Evolutionary conservation across 352 stramenopile genomes (phyloP), one percentile per base, ranked within the genome.

Genomic region (Globisporangium rhizosaccharum): DNA sequence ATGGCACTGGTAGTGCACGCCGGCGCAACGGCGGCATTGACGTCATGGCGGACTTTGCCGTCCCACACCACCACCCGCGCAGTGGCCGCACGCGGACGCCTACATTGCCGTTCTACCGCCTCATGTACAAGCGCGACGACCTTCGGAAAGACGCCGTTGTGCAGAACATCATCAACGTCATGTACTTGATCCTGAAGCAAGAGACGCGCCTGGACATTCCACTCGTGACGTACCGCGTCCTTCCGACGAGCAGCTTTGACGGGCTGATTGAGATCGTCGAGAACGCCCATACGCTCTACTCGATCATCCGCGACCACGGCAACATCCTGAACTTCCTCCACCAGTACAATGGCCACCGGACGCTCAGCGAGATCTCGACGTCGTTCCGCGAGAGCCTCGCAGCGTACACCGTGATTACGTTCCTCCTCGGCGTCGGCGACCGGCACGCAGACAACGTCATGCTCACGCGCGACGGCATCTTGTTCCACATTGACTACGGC

Each of bases 401-500:
- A 12, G 97, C 97, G 26, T 99, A 99, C 79, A 99, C 97, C 33
- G 97, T 99, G 41, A 98, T 99, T 55, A 99, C 97, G 28, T 99
- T 99, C 67, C 67, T 99, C 17, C 67, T 99, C n/a, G 96, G 96
- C 33, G 96, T 99, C 51, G 97, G 97, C 26, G 97, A 99, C 76
- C 81, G 97, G 6, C 97, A 99, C 67, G 85, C 98, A 7, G 97
- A 99, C 72, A 99, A 99, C 69, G 96, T 99, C 51, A 98, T 99
- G 95, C 81, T 99, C 5, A 94, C 85, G 37, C 91, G 92, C 42
- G 89, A 93, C 63, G 97, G 97, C 12, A 92, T 98, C 61, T 85
- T 99, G 39, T 99, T 99, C 75, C 97, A 99, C 66, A 99, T 99
- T 68, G 97, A 98, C 79, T 99, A 99, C 71, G 96, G 96, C 5